Base-by-base conservation (phyloP, 1,284 basidiomycete genomes). In the Tylopilus sp. region DNA sequence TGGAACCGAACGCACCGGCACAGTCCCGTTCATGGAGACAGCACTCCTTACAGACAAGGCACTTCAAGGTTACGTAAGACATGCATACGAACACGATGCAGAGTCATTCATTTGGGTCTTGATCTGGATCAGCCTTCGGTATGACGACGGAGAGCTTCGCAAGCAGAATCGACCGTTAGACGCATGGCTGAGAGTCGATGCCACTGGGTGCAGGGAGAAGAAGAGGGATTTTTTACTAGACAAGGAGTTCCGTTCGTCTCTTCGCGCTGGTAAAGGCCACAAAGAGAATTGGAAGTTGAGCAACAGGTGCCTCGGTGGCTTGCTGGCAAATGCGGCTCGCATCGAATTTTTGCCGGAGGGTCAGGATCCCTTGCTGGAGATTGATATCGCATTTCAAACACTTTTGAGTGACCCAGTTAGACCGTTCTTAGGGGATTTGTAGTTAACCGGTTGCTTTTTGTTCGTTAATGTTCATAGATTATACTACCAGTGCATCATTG, bases 21-120 rank as follows among this genome's bases (percentile, higher is more conserved):
- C 47, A 5, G 52, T 66, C 14, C 63, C 68, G 0, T 71, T 67
- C 55, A 68, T 70, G 62, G 64, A 59, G 5, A 12, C 65, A 7
- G 57, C 63, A 4, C 56, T 71, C 8, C 56, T 71, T 18, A 44
- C 21, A 7, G 33, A 41, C 3, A 17, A 37, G 10, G 53, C 44
- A 24, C 55, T 48, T 35, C 21, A 48, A 4, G 58, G 58, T 9
- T 17, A 57, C 9, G 26, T 61, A 10, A 11, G 21, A 15, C 63
- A 62, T 5, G 3, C 9, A 3, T 69, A 69, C 48, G 54, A 57
- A 7, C 66, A 71, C 38, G 66, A 70, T 35, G 46, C 59, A 5
- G 66, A 71, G 44, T 63, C 69, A 12, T 48, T 35, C 24, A 45
- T 48, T 9, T 48, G 46, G 38, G 39, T 30, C 15, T 24, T 46